Evolutionary conservation across 257 asterid species (phyloP).

Genomic region (Lavandula angustifolia): DNA sequence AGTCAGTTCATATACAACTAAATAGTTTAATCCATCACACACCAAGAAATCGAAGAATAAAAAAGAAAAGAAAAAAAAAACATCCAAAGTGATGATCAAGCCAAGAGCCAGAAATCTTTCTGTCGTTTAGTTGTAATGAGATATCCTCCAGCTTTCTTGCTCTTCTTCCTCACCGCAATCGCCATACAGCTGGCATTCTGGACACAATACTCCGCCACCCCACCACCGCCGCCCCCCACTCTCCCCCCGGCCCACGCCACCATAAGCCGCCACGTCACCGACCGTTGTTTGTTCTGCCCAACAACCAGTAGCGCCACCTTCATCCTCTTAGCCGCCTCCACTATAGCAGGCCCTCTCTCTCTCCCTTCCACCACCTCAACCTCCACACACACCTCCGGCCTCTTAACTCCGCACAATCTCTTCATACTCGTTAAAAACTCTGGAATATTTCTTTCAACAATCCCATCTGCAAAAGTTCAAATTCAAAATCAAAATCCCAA

Average conservation of each 20-base stretch:
- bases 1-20: conserved; percentile 18
- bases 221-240: conserved; percentile 41
- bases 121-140: conserved; percentile 78
- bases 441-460: conserved; percentile 41
- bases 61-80: not conserved
- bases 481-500: not conserved
- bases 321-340: conserved; percentile 56
- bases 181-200: conserved; percentile 89
- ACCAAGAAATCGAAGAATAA: not conserved
- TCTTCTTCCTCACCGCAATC: conserved; percentile 77
- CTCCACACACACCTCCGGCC: conserved; percentile 72
- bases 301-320: conserved; percentile 58
- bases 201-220: conserved; percentile 76
- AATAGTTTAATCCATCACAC: not conserved
- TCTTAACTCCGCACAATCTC: conserved; percentile 59
- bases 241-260: conserved; percentile 70
- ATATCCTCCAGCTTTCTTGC: conserved; percentile 85
- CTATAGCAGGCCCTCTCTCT: conserved; percentile 65
- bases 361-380: conserved; percentile 62
- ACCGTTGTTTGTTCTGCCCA: conserved; percentile 73
- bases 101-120: conserved; percentile 88
- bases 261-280: conserved; percentile 68
- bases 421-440: conserved; percentile 57
- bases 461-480: conserved; percentile 38
- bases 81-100: conserved; percentile 39